Evolutionary conservation across 495 filamentous ascomycete genomes (phyloP), one percentile per base, ranked within the genome.

Genomic region (Paragyromitra xinjiangensis): DNA sequence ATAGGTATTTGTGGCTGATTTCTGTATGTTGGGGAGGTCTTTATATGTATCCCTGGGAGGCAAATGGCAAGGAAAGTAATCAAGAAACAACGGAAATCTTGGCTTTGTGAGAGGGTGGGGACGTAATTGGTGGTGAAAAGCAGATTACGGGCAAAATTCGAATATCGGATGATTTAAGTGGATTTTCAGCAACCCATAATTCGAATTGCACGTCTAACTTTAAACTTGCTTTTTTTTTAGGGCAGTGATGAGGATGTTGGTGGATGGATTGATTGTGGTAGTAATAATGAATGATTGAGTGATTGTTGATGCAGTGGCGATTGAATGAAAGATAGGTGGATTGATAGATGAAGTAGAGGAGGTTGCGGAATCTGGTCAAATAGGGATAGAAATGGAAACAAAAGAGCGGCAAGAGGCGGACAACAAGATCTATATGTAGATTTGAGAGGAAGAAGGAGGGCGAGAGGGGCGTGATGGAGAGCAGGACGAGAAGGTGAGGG

Each of bases 351-450:
- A 50, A 65, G 45, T 26, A 56, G 48, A 59, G 44, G 44, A 78
- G 37, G 56, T 19, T 73, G 39, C 39, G 39, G 74, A 29, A 62
- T 37, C 26, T 78, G 73, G 19, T 61, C 74, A 65, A 79, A 71
- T 78, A 78, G 50, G 75, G 75, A 69, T 75, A 78, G 75, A 78
- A 64, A 14, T 77, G 56, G 64, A 71, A 78, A 78, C 61, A 79
- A 79, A 78, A 72, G 77, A 71, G 66, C 74, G 74, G 77, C 61
- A 79, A 72, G 50, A 78, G 75, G 62, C 53, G 66, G 77, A 51
- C 74, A 79, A 37, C 51, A 78, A 79, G 77, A 79, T 71, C 77
- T 79, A 79, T 79, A 79, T 79, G 77, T 79, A 79, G 65, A 58
- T 71, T 65, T 64, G 45, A 48, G 75, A 34, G 45, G 39, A 71